Evolutionary conservation across 2,329 filamentous ascomycete species (phyloP).

Genomic region (Gaeumannomyces tritici): DNA sequence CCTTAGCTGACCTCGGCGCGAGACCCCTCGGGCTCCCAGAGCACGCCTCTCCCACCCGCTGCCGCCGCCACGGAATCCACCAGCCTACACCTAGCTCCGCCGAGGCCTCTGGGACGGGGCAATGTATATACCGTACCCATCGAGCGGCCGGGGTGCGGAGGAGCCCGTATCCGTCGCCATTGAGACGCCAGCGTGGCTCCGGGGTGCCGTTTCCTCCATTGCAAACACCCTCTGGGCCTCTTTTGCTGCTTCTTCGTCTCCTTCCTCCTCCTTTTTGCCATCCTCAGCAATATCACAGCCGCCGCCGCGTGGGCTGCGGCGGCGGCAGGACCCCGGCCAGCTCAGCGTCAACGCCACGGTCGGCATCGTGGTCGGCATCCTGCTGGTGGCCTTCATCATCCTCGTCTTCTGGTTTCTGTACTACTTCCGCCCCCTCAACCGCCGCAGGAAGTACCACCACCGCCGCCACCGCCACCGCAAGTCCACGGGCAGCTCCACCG

Average conservation of each 20-base stretch:
- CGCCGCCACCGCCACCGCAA: slow-evolving; percentile 16
- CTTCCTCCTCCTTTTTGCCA: no score
- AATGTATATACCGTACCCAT: slow-evolving; percentile 6
- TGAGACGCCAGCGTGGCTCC: not conserved
- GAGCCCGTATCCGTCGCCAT: not conserved
- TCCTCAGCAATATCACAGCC: not conserved
- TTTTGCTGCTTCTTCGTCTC: not conserved
- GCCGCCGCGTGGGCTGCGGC: not conserved
- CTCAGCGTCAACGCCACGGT: slow-evolving; percentile 25
- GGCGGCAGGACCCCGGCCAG: slow-evolving; percentile 14
- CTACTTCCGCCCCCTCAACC: slow-evolving; percentile 26
- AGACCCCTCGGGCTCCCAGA: not conserved
- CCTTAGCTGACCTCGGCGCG: not conserved
- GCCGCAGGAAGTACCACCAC: slow-evolving; percentile 17
- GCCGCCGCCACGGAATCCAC: not conserved
- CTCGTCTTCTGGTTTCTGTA: slow-evolving; percentile 26
- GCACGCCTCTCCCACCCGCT: not conserved
- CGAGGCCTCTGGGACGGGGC: not conserved
- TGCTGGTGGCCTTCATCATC: slow-evolving; percentile 28
- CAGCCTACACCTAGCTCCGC: not conserved
- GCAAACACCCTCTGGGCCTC: not conserved
- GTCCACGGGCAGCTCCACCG: slow-evolving; percentile 10
- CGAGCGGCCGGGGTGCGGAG: not conserved
- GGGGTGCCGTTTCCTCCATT: not conserved
- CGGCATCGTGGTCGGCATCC: slow-evolving; percentile 31